These are phyloP conservation scores for Cucurbita argyrosperma DNA, from an alignment of 306 rosid genomes.

Conservation along the genomic window DNA sequence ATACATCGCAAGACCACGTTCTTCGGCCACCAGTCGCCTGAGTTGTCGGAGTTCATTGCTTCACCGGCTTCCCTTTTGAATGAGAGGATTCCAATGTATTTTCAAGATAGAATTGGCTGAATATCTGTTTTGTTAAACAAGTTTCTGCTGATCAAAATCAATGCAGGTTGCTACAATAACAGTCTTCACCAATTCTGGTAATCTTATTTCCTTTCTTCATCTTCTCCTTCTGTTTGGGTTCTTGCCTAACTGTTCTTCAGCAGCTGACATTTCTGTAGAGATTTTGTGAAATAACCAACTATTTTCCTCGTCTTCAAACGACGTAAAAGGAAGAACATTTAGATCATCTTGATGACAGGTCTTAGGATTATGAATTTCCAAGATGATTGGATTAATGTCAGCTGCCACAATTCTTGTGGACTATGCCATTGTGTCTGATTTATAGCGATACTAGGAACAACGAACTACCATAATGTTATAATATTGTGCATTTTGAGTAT, in stretches of 20 bases:
- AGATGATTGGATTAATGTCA: too few relatives aligned
- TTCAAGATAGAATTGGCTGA: neutral
- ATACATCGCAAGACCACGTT: conserved; percentile 78
- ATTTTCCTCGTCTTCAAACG: neutral
- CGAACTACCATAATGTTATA: too few relatives aligned
- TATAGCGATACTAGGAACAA: too few relatives aligned
- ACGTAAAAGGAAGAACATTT: too few relatives aligned
- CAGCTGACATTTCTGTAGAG: neutral
- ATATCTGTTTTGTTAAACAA: neutral
- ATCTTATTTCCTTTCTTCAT: neutral
- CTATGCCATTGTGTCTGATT: too few relatives aligned
- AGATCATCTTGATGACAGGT: too few relatives aligned
- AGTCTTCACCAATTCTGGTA: neutral
- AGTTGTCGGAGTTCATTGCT: conserved; percentile 1
- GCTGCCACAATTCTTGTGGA: too few relatives aligned
- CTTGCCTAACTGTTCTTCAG: neutral
- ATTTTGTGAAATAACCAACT: neutral
- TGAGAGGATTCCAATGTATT: neutral
- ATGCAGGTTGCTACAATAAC: neutral
- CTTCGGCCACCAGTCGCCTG: conserved; percentile 93
- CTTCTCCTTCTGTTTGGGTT: neutral
- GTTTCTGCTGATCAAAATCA: neutral
- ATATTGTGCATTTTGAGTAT: too few relatives aligned
- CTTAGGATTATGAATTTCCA: too few relatives aligned
- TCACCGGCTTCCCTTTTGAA: neutral